Base-by-base conservation (phyloP, 192 early-diverging fungal species). In the Coemansia biformis region DNA sequence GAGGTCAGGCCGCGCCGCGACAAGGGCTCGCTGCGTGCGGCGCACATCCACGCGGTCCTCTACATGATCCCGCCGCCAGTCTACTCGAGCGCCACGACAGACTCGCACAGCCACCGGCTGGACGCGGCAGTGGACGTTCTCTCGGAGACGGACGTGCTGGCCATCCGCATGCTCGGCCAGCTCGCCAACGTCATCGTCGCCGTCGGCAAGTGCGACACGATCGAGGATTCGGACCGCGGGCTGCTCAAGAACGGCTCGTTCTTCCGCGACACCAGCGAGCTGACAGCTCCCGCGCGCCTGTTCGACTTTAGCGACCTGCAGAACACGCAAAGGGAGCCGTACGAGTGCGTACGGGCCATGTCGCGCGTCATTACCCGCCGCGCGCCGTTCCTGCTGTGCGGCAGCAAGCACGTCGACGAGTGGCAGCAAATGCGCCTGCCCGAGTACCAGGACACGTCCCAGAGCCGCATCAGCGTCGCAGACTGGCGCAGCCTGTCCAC, bases 41-140 rank as follows among this genome's bases (percentile, higher is more conserved):
- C 49, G 21, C 70, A 58, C 35, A 43, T 72, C 7, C 70, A 74
- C 21, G 58, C 59, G 0, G 43, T 74, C 2, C 16, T 74, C 4
- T 74, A 74, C 26, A 19, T 74, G 42, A 35, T 74, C 2, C 54
- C 70, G 35, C 63, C 70, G 46, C 70, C 70, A 0, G 70, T 62
- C 7, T 58, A 56, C 16, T 38, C 54, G 26, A 66, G 58, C 47
- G 30, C 46, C 1, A 19, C 33, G n/a, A 62, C 63, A 2, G 63
- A 73, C 46, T 52, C 62, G 8, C 50, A 38, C 36, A 46, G 50
- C 46, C 69, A 65, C 15, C 52, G 63, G 3, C 28, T 56, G 28
- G 51, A 66, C 17, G 23, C 38, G 3, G 55, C 60, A 7, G 52
- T 41, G 10, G 57, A 75, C 10, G 37, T 68, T 12, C 33, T 75